These are phyloP conservation scores for Calocera cornea DNA, from an alignment of 768 basidiomycete species.

Conservation along the genomic window DNA sequence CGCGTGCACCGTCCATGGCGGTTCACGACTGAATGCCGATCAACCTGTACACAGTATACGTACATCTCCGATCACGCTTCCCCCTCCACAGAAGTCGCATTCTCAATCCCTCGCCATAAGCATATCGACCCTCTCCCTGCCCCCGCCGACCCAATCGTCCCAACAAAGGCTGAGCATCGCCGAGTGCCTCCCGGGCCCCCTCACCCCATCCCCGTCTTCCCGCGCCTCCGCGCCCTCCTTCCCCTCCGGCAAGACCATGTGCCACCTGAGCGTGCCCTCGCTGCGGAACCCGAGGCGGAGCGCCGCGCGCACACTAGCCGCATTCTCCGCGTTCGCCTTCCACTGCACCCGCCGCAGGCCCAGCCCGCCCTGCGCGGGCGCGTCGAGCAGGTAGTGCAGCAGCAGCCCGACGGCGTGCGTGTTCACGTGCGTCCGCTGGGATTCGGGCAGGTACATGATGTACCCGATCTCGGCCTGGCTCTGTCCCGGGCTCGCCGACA, in stretches of 20 bases:
- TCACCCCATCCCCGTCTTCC: constrained; percentile 12
- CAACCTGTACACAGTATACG: too few species aligned
- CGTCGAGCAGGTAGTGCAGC: constrained; percentile 29
- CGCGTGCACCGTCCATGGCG: too few species aligned
- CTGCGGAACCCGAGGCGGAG: constrained; percentile 45
- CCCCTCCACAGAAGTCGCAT: too few species aligned
- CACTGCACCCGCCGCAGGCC: constrained; percentile 51
- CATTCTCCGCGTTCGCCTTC: constrained; percentile 40
- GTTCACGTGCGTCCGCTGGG: constrained; percentile 51
- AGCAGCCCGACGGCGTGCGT: constrained; percentile 32
- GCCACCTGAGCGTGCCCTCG: constrained; percentile 44
- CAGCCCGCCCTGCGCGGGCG: constrained; percentile 34
- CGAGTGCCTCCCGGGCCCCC: constrained; percentile 11
- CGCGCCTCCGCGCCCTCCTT: constrained; percentile 10
- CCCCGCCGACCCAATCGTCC: constrained; percentile 22
- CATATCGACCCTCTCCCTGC: constrained; percentile 18
- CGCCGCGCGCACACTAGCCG: constrained; percentile 36
- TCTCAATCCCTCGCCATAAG: constrained; percentile 18
- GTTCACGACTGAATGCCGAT: too few species aligned
- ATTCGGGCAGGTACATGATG: constrained; percentile 40
- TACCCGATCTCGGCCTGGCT: constrained; percentile 42
- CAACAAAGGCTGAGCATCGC: constrained; percentile 17
- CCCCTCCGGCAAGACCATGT: constrained; percentile 13
- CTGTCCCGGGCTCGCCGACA: constrained; percentile 32
- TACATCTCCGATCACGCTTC: too few species aligned